phyloP scores from a whole-genome alignment of 306 rosid genomes.

The Pachyrhizus erosus region DNA sequence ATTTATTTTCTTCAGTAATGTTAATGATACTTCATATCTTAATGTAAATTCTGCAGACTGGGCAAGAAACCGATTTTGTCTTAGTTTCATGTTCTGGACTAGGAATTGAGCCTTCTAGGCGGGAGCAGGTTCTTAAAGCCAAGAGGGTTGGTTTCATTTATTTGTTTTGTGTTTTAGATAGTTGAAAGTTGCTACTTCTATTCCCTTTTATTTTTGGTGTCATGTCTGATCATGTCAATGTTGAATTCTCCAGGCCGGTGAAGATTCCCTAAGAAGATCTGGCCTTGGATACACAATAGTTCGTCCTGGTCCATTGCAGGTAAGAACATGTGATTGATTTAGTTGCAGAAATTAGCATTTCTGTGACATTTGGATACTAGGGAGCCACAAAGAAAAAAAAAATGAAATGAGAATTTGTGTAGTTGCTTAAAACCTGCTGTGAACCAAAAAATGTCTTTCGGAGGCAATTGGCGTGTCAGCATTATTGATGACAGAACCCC shows the following conservation, averaged over 20 bases:
- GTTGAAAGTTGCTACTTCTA: slow-evolving; percentile 7
- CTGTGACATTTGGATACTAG: background rate
- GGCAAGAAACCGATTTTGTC: slow-evolving; percentile 95
- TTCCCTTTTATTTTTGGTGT: background rate
- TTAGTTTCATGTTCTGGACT: slow-evolving; percentile 95
- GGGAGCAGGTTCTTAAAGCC: slow-evolving; percentile 97
- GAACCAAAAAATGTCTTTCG: background rate
- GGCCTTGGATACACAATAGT: slow-evolving; percentile 96
- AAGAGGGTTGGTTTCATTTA: slow-evolving; percentile 71
- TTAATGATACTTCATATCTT: slow-evolving; percentile 29
- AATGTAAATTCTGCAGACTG: slow-evolving; percentile 67
- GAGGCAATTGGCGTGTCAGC: background rate
- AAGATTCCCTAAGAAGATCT: slow-evolving; percentile 90
- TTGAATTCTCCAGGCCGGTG: slow-evolving; percentile 78
- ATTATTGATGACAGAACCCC: background rate
- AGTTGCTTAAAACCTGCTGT: background rate
- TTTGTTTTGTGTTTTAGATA: slow-evolving; percentile 34
- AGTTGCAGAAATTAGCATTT: slow-evolving; percentile 3
- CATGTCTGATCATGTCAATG: slow-evolving; percentile 36
- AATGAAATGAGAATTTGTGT: background rate
- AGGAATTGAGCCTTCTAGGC: slow-evolving; percentile 87
- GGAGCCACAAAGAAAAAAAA: background rate
- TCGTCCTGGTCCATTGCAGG: slow-evolving; percentile 98
- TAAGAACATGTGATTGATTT: slow-evolving; percentile 36
- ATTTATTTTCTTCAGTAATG: slow-evolving; percentile 14